A percentile compares a stretch with the other conserved stretches of the same genome.
Conservation (phyloP, 768 basidiomycete genomes). For the Macrolepiota fuliginosa region DNA sequence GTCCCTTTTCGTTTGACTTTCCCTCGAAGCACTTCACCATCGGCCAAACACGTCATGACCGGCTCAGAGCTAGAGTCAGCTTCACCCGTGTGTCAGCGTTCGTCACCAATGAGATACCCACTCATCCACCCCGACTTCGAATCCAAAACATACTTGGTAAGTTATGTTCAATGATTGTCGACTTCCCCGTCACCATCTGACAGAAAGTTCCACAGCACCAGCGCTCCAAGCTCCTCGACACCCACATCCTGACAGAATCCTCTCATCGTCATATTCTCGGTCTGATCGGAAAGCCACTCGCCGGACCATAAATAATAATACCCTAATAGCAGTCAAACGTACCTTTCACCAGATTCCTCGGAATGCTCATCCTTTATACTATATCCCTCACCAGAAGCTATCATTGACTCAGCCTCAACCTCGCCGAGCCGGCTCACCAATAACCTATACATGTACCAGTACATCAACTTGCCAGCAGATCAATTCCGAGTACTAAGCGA, state of each 20-base stretch:
- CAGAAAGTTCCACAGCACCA: too few relatives aligned
- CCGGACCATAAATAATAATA: too few relatives aligned
- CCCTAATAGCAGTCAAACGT: not conserved
- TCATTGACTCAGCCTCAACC: not conserved
- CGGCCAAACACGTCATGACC: not conserved
- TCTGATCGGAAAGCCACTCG: too few relatives aligned
- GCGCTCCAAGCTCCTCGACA: too few relatives aligned
- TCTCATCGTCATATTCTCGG: too few relatives aligned
- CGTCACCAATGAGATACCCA: not conserved
- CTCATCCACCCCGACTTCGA: too few relatives aligned
- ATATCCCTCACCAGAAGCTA: not conserved
- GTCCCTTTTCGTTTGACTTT: not conserved
- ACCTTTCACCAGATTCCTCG: not conserved
- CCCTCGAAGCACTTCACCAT: not conserved
- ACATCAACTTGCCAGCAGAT: not conserved
- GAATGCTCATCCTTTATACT: not conserved
- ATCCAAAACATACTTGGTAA: too few relatives aligned
- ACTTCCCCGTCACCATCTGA: too few relatives aligned
- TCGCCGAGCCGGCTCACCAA: not conserved
- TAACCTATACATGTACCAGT: not conserved
- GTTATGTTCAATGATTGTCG: too few relatives aligned
- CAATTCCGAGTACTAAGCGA: not conserved
- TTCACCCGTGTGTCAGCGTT: not conserved
- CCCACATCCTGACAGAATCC: too few relatives aligned
- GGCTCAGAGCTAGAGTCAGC: not conserved